Base-by-base conservation (phyloP, 2,329 filamentous ascomycete genomes). In the Microdochium trichocladiopsis region DNA sequence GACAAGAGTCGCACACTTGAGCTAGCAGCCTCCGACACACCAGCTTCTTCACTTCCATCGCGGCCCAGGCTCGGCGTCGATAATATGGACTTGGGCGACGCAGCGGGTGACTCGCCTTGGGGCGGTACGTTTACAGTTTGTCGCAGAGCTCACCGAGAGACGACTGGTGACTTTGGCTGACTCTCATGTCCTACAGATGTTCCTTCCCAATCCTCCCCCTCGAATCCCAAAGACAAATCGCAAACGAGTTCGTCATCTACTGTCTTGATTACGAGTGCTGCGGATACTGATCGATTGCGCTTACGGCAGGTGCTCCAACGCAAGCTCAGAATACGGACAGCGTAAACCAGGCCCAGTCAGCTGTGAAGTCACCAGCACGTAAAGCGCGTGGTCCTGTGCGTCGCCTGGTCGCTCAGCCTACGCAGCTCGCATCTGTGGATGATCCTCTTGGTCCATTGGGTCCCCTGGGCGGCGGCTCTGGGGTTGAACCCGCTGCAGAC, bases 391-490 rank as follows among this genome's bases (percentile, higher is more conserved):
- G 62, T 25, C 65, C 65, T 11, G 62, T 67, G 52, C 82, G 84
- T 58, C 81, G 84, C 56, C 74, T 90, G 63, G 84, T 86, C 59
- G 85, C 86, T 54, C 87, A 92, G 66, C 82, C 87, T 25, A 91
- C 88, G 48, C 86, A 84, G 51, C 85, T 93, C 55, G 84, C 93
- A 70, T 86, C 86, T 55, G 86, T 90, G 59, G 82, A 86, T 45
- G 87, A 91, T 65, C 86, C 87, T 52, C 79, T 92, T 47, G 90
- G 89, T 1, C 89, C 89, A 22, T 74, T 95, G 50, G 89, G 89
- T 53, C 86, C 84, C 51, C 69, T 86, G 25, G 80, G 81, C 50
- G 78, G 78, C 53, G 72, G 71, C 63, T 60, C 63, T 36, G 61
- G 64, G 21, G 62, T 69, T 52, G 59, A 62, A 54, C 56, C 61